Percentiles rank a stretch among this genome's conserved stretches.
Evolutionary conservation across 768 basidiomycete species (phyloP).

Genomic region (Rhodotorula sphaerocarpa): DNA sequence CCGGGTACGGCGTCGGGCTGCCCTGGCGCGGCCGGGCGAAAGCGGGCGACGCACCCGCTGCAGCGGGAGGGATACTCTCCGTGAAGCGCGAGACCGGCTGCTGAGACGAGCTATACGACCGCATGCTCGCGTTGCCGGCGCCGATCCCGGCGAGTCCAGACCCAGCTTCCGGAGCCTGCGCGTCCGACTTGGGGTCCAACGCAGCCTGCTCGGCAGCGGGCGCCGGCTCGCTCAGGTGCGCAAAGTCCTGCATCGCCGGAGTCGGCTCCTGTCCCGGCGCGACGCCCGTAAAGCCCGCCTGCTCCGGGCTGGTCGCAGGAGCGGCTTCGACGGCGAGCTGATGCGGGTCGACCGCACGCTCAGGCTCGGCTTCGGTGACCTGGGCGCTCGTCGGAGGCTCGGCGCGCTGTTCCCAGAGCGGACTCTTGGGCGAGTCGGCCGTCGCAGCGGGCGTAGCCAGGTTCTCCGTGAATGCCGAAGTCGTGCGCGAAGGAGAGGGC

Average conservation of each 20-base stretch:
- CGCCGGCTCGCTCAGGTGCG: slow-evolving; percentile 13
- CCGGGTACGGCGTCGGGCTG: too few species aligned
- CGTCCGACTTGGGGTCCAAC: not conserved
- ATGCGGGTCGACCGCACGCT: slow-evolving; percentile 10
- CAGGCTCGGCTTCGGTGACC: too few species aligned
- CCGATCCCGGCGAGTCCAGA: not conserved
- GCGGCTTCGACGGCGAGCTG: not conserved
- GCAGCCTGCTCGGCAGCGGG: not conserved
- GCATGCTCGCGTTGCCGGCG: not conserved
- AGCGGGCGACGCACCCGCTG: not conserved
- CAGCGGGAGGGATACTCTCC: not conserved
- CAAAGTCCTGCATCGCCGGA: slow-evolving; percentile 17
- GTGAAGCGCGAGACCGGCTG: slow-evolving; percentile 10
- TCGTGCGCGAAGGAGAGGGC: not conserved
- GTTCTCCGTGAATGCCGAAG: not conserved
- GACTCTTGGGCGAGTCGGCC: not conserved
- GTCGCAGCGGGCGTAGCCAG: not conserved
- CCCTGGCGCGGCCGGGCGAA: too few species aligned
- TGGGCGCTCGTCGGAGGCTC: too few species aligned
- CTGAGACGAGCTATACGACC: not conserved
- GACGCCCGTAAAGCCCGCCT: slow-evolving; percentile 13
- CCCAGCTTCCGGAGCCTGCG: not conserved
- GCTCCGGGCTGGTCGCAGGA: slow-evolving; percentile 7
- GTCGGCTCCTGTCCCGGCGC: not conserved
- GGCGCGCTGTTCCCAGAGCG: slow-evolving; percentile 3